Evolutionary conservation across 1,139 yeast species (phyloP), one percentile per base, ranked within the genome.

Genomic region (Lizanozyma gosingica): DNA sequence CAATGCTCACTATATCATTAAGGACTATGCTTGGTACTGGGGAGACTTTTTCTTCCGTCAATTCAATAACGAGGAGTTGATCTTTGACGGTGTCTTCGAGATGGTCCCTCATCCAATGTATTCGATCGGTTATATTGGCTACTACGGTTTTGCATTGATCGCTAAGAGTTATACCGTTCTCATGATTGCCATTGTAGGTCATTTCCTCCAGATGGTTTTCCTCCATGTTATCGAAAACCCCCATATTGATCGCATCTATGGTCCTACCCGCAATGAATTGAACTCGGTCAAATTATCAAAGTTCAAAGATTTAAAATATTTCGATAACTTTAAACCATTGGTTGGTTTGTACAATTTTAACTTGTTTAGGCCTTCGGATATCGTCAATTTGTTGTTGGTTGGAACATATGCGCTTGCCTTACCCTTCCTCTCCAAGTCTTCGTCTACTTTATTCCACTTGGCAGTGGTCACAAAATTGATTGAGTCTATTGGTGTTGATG

Each of bases 11-110:
- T 75, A 88, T 49, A 90, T 87, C 17, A 90, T 86, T 42, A 85
- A 86, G 56, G 95, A 86, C 59, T 87, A 80, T 56, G 95, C 95
- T 11, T 86, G 95, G 95, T 86, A 86, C 60, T 86, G 95, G 95
- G 95, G 95, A 29, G 95, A 86, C 59, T 86, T 86, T 63, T 86
- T 86, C 70, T 84, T 83, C 62, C 72, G 90, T 45, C 83, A 85
- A 56, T 86, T 78, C 50, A 73, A 71, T 51, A 79, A 85, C 50
- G 78, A 81, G 54, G 83, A 83, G 46, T 72, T 86, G 53, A 83
- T 86, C 32, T 86, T 86, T 61, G 95, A 87, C 57, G 95, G 95
- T 37, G 95, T 86, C 9, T 86, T 85, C 58, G 94, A 86, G 60
- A 76, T 86, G 75, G 87, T 92, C 14, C 95, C 95, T 35, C 95